These are phyloP conservation scores for Pichia rugopelliculosa DNA, from an alignment of 805 yeast species.

Conservation along the genomic window DNA sequence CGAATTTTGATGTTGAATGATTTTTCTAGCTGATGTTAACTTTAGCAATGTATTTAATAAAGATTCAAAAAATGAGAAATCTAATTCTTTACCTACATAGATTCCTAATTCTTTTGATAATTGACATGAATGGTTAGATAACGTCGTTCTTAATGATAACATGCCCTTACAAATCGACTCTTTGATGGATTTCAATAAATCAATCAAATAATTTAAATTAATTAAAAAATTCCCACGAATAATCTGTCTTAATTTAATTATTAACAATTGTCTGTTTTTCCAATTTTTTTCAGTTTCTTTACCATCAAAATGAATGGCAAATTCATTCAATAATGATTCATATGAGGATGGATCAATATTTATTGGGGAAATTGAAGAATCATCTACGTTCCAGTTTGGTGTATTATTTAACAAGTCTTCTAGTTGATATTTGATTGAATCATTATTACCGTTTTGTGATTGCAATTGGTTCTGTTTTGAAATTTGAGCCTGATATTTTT, in stretches of 20 bases:
- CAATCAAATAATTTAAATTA: conserved; percentile 1
- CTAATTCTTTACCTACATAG: conserved; percentile 33
- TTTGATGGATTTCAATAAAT: conserved; percentile 31
- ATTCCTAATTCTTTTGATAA: conserved; percentile 61
- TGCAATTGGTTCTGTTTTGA: background rate
- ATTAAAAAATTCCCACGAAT: conserved; percentile 41
- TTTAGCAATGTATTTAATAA: conserved; percentile 42
- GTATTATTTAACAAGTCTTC: conserved; percentile 2
- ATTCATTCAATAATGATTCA: conserved; percentile 23
- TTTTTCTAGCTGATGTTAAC: conserved; percentile 53
- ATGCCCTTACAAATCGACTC: conserved; percentile 63
- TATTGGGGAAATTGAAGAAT: conserved; percentile 26
- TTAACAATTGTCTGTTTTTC: conserved; percentile 59
- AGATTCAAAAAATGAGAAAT: conserved; percentile 40
- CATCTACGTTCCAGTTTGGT: conserved; percentile 23
- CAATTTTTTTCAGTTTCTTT: conserved; percentile 88
- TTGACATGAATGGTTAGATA: conserved; percentile 69
- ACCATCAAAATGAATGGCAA: conserved; percentile 43
- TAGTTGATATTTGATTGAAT: background rate
- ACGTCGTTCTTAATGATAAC: conserved; percentile 74
- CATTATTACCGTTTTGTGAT: background rate
- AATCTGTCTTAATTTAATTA: conserved; percentile 50
- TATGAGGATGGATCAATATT: conserved; percentile 20
- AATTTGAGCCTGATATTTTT: conserved; percentile 16
- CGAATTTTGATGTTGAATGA: conserved; percentile 53